Base-by-base conservation (phyloP, 176 grass and related monocot genomes). In the Ananas comosus region DNA sequence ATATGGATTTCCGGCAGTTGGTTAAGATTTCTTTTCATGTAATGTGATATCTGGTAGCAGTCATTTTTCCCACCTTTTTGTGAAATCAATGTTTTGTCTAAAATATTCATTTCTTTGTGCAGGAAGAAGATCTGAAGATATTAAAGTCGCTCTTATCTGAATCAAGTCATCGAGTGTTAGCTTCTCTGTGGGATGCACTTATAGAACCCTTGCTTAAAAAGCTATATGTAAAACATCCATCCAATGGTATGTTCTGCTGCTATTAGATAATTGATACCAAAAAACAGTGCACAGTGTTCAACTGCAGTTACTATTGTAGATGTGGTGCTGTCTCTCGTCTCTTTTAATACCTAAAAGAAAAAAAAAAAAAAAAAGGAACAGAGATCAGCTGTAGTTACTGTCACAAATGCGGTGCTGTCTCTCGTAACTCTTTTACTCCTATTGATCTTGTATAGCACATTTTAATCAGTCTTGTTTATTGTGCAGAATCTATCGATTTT, bases 171-270 rank as follows among this genome's bases (percentile, higher is more conserved):
- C 71, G 29, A 48, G 81, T 81, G 68, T 58, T 96, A 65, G 78
- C 72, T 85, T 96, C 92, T 81, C 28, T 89, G 3, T 76, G 80
- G 76, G 74, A 87, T 69, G 64, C 80, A 65, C 83, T 84, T 47
- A 13, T 92, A 64, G 83, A 84, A 76, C 83, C 81, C 51, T 80
- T 96, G 70, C 75, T 96, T 67, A 78, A 68, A 80, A 88, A 87
- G 28, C 64, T 96, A 69, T 89, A 87, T 70, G 73, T 83, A 33
- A 72, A 85, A 14, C 22, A 17, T 65, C 58, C 77, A 63, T 72
- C 83, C 63, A 16, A 22, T 76, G 77, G 83, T 85, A 49, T 23
- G 77, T 85, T 68, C 66, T 48, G 16, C 51, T 23, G 47, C 12
- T 16, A 7, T 8, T 59, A 14, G 14, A 59, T 59, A 18, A 16